A percentile compares a stretch with the other conserved stretches of the same genome.
These are phyloP conservation scores for Phaffia rhodozyma DNA, from an alignment of 1,284 basidiomycete genomes.

Conservation along the genomic window DNA sequence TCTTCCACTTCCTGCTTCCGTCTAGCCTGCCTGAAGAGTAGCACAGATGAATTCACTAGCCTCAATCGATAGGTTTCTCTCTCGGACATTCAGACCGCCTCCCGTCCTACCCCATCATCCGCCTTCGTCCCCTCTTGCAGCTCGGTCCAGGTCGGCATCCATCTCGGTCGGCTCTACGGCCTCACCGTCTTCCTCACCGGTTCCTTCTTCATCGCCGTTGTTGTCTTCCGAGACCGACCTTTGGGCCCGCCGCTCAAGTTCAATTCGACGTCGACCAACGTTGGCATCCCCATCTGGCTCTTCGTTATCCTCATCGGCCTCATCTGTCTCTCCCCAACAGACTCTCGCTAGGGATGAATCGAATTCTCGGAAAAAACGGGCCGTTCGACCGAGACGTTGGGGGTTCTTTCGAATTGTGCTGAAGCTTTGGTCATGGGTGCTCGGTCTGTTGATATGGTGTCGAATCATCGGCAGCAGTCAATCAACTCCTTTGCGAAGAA, in stretches of 20 bases:
- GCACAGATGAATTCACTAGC: conserved; percentile 8
- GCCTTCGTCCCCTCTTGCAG: background rate
- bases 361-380: no score
- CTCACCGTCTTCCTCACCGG: background rate
- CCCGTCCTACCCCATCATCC: background rate
- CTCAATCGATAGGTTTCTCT: conserved; percentile 10
- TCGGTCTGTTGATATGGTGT: background rate
- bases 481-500: background rate
- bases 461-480: background rate
- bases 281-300: background rate
- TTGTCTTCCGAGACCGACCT: background rate
- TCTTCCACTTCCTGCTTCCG: no score
- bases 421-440: background rate
- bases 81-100: conserved; percentile 4
- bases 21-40: no score
- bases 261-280: background rate
- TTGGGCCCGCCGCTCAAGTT: no score
- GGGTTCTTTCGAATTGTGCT: no score
- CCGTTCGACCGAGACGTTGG: no score
- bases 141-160: background rate
- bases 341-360: no score
- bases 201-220: background rate
- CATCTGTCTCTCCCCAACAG: background rate
- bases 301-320: background rate
- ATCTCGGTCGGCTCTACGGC: background rate